phyloP scores from a whole-genome alignment of 805 yeast genomes.

The Candida berthetii region DNA sequence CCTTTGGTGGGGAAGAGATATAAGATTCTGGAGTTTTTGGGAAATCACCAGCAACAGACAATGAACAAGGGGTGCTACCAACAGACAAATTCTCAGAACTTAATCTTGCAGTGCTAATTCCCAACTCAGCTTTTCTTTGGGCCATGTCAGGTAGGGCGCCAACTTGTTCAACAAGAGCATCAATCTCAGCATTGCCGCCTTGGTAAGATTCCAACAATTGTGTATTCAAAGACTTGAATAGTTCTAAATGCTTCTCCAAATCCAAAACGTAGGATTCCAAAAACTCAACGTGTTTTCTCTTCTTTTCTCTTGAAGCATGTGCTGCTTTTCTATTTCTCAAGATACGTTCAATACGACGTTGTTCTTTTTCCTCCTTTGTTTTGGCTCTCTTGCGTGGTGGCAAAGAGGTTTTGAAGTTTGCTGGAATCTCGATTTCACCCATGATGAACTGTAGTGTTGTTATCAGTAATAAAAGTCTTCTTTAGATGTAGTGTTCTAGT shows the following conservation, averaged over 20 bases:
- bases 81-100: no score
- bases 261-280: conserved; percentile 42
- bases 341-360: conserved; percentile 88
- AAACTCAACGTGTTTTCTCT: conserved; percentile 84
- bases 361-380: conserved; percentile 96
- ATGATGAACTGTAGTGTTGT: conserved; percentile 6
- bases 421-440: conserved; percentile 23
- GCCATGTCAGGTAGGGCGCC: conserved; percentile 16
- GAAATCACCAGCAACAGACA: conserved; percentile 6
- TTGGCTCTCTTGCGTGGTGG: conserved; percentile 97
- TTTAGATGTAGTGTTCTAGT: no score
- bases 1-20: conserved; percentile 12
- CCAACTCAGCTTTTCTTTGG: conserved; percentile 12
- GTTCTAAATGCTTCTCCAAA: conserved; percentile 16
- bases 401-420: conserved; percentile 41
- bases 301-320: conserved; percentile 95
- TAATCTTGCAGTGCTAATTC: no score
- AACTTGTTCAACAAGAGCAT: conserved; percentile 8
- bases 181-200: conserved; percentile 14
- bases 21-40: conserved; percentile 23
- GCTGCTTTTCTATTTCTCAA: conserved; percentile 95
- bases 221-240: conserved; percentile 11
- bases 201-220: conserved; percentile 9
- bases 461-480: no score
- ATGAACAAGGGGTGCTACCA: no score